Base-by-base conservation (phyloP, 139 green algal species). In the Tetraselmis chui region DNA sequence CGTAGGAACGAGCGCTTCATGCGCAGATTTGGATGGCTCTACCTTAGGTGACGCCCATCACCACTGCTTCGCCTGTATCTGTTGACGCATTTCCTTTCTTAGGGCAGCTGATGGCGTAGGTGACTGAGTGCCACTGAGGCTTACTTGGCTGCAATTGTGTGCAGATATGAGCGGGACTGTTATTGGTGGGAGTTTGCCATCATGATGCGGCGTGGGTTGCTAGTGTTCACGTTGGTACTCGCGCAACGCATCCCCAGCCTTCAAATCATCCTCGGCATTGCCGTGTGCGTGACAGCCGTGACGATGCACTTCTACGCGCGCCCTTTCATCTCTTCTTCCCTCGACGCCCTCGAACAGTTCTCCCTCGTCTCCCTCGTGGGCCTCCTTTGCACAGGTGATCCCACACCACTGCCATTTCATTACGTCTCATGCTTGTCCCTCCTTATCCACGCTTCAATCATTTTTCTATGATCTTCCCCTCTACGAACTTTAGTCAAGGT, bases 251-350 rank as follows among this genome's bases (percentile, higher is more conserved):
- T 77, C 23, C 74, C 74, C 5, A 77, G 25, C 18, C 74, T 77
- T 11, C 74, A 77, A 25, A 29, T 29, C 26, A 31, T 29, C 74
- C 26, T 29, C 23, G 74, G 74, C 26, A 29, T 77, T 2, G 2
- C 2, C 74, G 18, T 29, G 23, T 28, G 25, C 26, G n/a, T 77
- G 5, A 31, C 25, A 2, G 25, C 26, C 5, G 26, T 77, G 5
- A 31, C 26, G 26, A 77, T 77, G 74, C 74, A 77, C 74, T 77
- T 77, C 18, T 77, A 77, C 74, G 74, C 74, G 26, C 74, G 74
- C 18, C 74, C 74, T 25, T 77, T 77, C n/a, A 77, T 77, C n/a
- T 77, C 74, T 2, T 5, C 2, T 2, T 31, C 74, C 5, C 25
- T 77, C 5, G 74, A 77, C n/a, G 28, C n/a, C n/a, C 74, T 77